These are phyloP conservation scores for Neurospora sp. DNA, from an alignment of 495 filamentous ascomycete species.

Conservation along the genomic window DNA sequence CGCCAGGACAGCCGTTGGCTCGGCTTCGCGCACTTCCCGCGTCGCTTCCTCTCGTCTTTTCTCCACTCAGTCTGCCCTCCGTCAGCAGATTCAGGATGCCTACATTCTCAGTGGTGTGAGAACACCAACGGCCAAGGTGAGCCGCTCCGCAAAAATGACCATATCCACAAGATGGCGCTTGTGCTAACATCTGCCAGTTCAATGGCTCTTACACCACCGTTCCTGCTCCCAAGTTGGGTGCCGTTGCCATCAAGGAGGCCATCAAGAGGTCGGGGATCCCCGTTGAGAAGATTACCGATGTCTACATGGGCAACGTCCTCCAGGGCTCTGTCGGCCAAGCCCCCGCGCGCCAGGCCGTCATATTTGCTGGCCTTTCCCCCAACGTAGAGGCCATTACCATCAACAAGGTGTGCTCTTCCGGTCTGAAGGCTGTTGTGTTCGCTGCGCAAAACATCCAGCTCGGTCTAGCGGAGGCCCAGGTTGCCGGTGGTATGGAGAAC, in stretches of 20 bases:
- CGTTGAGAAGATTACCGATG: conserved; percentile 64
- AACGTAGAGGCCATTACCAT: conserved; percentile 78
- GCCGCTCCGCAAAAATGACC: background rate
- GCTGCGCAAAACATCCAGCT: conserved; percentile 92
- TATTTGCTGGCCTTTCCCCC: conserved; percentile 73
- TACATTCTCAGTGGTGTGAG: conserved; percentile 85
- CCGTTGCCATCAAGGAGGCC: conserved; percentile 81
- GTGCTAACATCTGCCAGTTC: conserved; percentile 50
- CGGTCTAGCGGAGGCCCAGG: conserved; percentile 71
- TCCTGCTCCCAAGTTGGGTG: conserved; percentile 74
- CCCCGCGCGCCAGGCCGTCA: conserved; percentile 80
- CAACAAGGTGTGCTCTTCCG: conserved; percentile 96
- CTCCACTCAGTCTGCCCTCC: conserved; percentile 46
- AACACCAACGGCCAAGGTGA: conserved; percentile 80
- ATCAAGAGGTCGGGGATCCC: conserved; percentile 74
- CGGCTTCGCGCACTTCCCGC: background rate
- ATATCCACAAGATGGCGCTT: background rate
- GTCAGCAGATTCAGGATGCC: conserved; percentile 68
- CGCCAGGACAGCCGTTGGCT: background rate
- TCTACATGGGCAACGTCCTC: conserved; percentile 98
- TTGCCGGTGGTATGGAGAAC: conserved; percentile 95
- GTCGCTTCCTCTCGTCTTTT: conserved; percentile 48
- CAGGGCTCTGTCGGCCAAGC: conserved; percentile 76
- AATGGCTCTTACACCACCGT: conserved; percentile 79
- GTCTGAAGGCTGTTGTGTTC: conserved; percentile 80